These are phyloP conservation scores for Pinus tabuliformis DNA, from an alignment of 75 land plant species.

Conservation along the genomic window DNA sequence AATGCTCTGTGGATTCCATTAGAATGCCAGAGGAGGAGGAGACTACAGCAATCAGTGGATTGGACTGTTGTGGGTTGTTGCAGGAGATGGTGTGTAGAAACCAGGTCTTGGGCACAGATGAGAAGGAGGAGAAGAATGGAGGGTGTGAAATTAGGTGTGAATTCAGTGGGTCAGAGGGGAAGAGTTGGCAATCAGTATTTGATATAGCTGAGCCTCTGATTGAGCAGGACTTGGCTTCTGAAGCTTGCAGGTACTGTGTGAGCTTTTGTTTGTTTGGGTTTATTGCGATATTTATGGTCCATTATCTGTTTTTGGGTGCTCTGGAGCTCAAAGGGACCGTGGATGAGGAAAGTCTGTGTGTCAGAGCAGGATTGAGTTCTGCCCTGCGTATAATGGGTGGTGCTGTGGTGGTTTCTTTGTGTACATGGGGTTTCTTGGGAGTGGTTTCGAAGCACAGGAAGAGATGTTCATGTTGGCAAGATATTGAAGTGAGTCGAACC, in stretches of 20 bases:
- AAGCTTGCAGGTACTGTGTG: neutral
- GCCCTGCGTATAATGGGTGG: neutral
- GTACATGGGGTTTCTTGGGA: neutral
- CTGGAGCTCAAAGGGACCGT: neutral
- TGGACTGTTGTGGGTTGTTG: too few relatives aligned
- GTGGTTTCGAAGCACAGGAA: neutral
- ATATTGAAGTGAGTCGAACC: constrained; percentile 1
- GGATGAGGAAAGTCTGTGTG: neutral
- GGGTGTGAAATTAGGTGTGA: too few relatives aligned
- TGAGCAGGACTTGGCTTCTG: neutral
- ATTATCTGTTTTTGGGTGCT: constrained; percentile 1
- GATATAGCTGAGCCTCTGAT: too few relatives aligned
- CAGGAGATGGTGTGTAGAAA: too few relatives aligned
- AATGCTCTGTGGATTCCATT: too few relatives aligned
- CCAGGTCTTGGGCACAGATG: too few relatives aligned
- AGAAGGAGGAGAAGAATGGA: too few relatives aligned
- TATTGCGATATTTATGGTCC: neutral
- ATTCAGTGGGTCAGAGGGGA: too few relatives aligned
- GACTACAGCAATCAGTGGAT: too few relatives aligned
- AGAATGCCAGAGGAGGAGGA: too few relatives aligned
- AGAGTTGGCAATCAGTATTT: too few relatives aligned
- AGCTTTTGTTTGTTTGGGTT: neutral
- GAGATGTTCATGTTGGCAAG: constrained; percentile 5
- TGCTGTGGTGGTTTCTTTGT: neutral
- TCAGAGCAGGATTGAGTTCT: neutral